phyloP scores from a whole-genome alignment of 2,329 filamentous ascomycete species.

The Epichloe festucae region DNA sequence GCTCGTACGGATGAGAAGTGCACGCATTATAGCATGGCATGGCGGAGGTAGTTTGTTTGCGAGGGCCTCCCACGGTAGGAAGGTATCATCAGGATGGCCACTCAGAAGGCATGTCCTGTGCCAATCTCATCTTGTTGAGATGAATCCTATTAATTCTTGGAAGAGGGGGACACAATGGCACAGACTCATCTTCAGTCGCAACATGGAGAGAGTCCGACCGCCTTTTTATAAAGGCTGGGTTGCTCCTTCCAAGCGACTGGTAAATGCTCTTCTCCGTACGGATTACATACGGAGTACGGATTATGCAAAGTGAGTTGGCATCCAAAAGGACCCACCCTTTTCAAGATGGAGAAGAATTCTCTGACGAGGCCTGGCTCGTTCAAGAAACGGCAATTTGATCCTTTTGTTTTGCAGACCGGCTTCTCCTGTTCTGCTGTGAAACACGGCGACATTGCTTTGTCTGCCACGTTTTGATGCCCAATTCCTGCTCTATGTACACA shows the following conservation, averaged over 20 bases:
- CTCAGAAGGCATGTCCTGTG: neutral
- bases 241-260: constrained; percentile 3
- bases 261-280: neutral
- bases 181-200: neutral
- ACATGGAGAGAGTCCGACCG: neutral
- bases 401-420: neutral
- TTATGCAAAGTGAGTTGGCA: constrained; percentile 10
- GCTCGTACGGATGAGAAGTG: neutral
- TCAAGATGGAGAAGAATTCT: neutral
- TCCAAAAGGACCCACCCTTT: constrained; percentile 4
- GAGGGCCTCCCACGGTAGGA: neutral
- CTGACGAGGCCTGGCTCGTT: neutral
- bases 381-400: neutral
- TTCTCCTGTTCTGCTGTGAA: neutral
- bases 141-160: too few species aligned
- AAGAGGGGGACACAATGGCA: neutral
- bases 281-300: too few species aligned
- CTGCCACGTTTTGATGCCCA: neutral
- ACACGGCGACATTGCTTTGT: neutral
- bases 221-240: constrained; percentile 6
- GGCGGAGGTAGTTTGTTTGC: neutral
- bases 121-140: neutral
- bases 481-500: neutral
- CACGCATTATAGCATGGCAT: neutral
- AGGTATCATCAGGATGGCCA: neutral